Percentiles rank a stretch among this genome's conserved stretches.
Conservation (phyloP, 2,329 filamentous ascomycete genomes). For the Hirsutella minnesotensis region DNA sequence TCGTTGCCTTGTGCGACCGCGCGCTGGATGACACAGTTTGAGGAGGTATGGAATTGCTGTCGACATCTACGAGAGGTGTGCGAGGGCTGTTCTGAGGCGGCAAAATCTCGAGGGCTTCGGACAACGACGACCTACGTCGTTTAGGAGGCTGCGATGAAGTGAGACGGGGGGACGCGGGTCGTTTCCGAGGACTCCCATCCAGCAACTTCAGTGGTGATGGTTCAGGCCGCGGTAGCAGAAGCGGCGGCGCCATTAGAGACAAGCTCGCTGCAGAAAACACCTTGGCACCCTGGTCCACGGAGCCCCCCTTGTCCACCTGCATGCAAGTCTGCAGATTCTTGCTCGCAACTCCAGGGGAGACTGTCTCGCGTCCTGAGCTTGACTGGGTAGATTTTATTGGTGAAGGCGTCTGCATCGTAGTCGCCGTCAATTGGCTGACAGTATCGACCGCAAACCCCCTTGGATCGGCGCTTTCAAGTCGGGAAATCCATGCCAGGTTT, state of each 20-base stretch:
- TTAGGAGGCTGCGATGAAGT: slow-evolving; percentile 8
- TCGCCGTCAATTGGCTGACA: slow-evolving; percentile 31
- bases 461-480: slow-evolving; percentile 44
- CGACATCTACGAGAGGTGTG: slow-evolving; percentile 10
- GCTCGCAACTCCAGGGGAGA: not conserved
- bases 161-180: not conserved
- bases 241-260: slow-evolving; percentile 5
- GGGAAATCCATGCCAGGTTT: slow-evolving; percentile 46
- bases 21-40: not conserved
- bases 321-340: not conserved
- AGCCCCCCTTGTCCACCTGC: not conserved
- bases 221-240: slow-evolving; percentile 2
- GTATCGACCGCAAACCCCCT: slow-evolving; percentile 28
- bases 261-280: not conserved
- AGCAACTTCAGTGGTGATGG: not conserved
- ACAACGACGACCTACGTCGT: slow-evolving; percentile 3
- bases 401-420: slow-evolving; percentile 23
- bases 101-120: not conserved
- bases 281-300: not conserved
- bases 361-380: slow-evolving; percentile 1
- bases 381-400: slow-evolving; percentile 15
- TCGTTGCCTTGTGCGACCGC: too few species aligned
- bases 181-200: slow-evolving; percentile 5
- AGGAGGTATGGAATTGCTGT: slow-evolving; percentile 10
- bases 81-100: slow-evolving; percentile 3